Percentiles rank a stretch among this genome's conserved stretches.
Evolutionary conservation across 73 alveolate species (phyloP).

Genomic region (Paraurostyla sp.): DNA sequence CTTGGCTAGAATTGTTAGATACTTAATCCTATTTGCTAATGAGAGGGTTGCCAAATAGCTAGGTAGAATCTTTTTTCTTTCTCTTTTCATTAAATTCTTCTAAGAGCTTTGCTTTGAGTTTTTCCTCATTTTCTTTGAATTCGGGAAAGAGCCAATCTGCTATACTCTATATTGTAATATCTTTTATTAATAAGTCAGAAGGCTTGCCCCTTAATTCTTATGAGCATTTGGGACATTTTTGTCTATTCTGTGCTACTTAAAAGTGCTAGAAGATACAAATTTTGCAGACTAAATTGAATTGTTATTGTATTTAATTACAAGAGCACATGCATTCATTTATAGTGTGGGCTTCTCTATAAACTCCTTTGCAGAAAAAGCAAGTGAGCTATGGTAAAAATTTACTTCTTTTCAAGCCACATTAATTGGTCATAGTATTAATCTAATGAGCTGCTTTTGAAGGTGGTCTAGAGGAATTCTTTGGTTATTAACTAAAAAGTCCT

Average conservation of each 20-base stretch:
- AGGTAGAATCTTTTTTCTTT: neutral
- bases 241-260: neutral
- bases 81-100: conserved; percentile 7
- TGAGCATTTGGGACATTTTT: conserved; percentile 64
- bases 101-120: conserved; percentile 19
- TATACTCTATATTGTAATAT: conserved; percentile 20
- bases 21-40: neutral
- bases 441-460: no score
- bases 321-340: conserved; percentile 87
- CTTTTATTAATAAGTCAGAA: conserved; percentile 25
- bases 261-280: conserved; percentile 54
- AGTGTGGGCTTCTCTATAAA: conserved; percentile 88
- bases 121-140: conserved; percentile 34
- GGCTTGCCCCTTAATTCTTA: conserved; percentile 59
- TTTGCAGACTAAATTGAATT: conserved; percentile 51
- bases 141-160: conserved; percentile 64
- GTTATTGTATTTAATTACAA: conserved; percentile 45
- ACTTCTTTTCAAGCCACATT: no score
- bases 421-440: no score
- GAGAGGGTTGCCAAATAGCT: neutral
- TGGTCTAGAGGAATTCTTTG: no score
- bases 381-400: no score
- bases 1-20: neutral
- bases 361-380: conserved; percentile 84
- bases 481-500: no score